These are phyloP conservation scores for Trametes versicolor DNA, from an alignment of 1,284 basidiomycete genomes.

Conservation along the genomic window DNA sequence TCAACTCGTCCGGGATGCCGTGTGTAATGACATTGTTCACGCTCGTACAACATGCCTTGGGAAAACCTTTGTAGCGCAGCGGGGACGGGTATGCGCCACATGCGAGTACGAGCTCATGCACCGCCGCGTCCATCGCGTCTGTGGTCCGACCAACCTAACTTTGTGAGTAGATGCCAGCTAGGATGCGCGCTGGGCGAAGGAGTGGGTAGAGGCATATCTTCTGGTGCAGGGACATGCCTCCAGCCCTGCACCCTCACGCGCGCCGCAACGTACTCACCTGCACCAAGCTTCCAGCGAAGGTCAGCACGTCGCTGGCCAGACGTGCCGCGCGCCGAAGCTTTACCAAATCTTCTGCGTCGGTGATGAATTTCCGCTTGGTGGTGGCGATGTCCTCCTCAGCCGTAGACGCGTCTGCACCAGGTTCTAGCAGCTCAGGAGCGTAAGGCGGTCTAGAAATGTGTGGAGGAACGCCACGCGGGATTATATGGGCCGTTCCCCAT, in stretches of 20 bases:
- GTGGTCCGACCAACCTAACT: slow-evolving; percentile 80
- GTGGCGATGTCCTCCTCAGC: slow-evolving; percentile 22
- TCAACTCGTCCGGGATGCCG: slow-evolving; percentile 87
- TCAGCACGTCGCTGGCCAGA: slow-evolving; percentile 70
- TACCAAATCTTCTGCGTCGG: slow-evolving; percentile 67
- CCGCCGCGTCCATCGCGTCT: slow-evolving; percentile 70
- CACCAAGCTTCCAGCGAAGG: slow-evolving; percentile 65
- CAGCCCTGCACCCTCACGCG: neutral
- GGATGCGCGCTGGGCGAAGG: neutral
- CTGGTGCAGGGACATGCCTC: neutral
- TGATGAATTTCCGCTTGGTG: slow-evolving; percentile 55
- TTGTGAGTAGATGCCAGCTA: neutral
- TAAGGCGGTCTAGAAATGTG: slow-evolving; percentile 72
- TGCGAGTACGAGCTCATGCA: slow-evolving; percentile 77
- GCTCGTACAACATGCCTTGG: slow-evolving; percentile 89
- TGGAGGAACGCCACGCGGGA: slow-evolving; percentile 64
- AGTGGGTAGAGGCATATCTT: neutral
- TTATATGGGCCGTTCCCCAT: slow-evolving; percentile 71
- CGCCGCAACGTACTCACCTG: slow-evolving; percentile 52
- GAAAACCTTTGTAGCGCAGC: slow-evolving; percentile 83
- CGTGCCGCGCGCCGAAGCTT: slow-evolving; percentile 66
- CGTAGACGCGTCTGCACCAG: slow-evolving; percentile 10
- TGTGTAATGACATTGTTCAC: slow-evolving; percentile 89
- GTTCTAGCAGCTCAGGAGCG: slow-evolving; percentile 45
- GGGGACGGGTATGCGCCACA: slow-evolving; percentile 91